Evolutionary conservation across 495 filamentous ascomycete species (phyloP), one percentile per base, ranked within the genome.

Genomic region (Neurospora sp.): DNA sequence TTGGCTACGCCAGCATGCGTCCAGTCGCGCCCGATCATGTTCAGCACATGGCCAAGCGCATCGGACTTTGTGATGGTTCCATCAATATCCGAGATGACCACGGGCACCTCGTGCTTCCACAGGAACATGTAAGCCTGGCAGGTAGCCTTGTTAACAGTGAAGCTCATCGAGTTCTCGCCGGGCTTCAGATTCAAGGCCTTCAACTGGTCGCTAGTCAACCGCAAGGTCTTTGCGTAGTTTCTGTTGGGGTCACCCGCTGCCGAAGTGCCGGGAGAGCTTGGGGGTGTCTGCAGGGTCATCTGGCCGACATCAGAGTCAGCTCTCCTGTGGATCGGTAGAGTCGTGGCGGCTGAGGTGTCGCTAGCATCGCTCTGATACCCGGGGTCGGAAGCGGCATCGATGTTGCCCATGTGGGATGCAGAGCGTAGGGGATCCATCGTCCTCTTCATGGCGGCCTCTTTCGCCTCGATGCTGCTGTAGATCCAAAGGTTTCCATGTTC

Each of bases 31-130:
- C 96, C 96, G 73, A 99, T 94, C 92, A 96, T 96, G 83, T 96
- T 98, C 59, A 99, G 82, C 69, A 99, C 94, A 75, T 99, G 96
- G n/a, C 96, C 96, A 20, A 98, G 85, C 6, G 94, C 96, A 84
- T 99, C 96, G 7, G 95, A 97, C 84, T 98, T 99, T 69, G 96
- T 99, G 76, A 99, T 99, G 27, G 96, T 99, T 31, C 96, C 96
- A 83, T 99, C 96, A 76, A 99, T 97, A 82, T 99, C 96, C 14
- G 94, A 98, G 75, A 99, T 97, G 35, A 99, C 95, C 70, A 98
- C 94, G 0, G 96, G 96, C 0, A 89, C 90, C 75, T 96, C 92
- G 73, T 94, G 88, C 76, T 87, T 90, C 96, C 96, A 98, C 72
- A 95, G 86, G 77, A 92, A 99, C 92, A 99, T 97, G 75, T 86